A percentile compares a stretch with the other conserved stretches of the same genome.
Evolutionary conservation across 371 early-diverging fungal species (phyloP).

Genomic region (Mortierella sp.): DNA sequence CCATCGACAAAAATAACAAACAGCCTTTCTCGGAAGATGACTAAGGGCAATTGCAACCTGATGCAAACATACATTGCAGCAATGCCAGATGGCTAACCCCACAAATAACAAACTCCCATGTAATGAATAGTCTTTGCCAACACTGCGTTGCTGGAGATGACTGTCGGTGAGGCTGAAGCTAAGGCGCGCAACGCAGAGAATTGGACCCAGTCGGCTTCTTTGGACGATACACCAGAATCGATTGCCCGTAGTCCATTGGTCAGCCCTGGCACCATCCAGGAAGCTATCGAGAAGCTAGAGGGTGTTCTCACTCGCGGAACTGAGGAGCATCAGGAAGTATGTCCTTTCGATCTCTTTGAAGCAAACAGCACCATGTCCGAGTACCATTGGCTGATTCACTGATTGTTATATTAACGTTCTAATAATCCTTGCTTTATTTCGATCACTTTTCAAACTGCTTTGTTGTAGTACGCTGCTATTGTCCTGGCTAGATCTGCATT

Average conservation of each 20-base stretch:
- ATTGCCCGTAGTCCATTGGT: slow-evolving; percentile 29
- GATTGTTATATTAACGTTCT: neutral
- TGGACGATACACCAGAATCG: slow-evolving; percentile 38
- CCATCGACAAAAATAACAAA: slow-evolving; percentile 1
- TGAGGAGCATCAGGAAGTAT: slow-evolving; percentile 52
- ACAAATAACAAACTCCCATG: neutral
- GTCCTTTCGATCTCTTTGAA: neutral
- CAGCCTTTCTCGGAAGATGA: slow-evolving; percentile 15
- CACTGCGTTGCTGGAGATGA: slow-evolving; percentile 42
- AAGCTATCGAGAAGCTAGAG: slow-evolving; percentile 42
- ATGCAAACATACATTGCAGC: neutral
- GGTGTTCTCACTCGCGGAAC: slow-evolving; percentile 32
- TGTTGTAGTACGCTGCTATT: slow-evolving; percentile 44
- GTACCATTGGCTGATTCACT: neutral
- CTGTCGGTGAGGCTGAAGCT: slow-evolving; percentile 41
- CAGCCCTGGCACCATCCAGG: slow-evolving; percentile 28
- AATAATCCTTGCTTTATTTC: neutral
- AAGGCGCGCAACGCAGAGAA: slow-evolving; percentile 26
- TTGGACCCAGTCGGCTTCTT: slow-evolving; percentile 27
- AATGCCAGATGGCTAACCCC: neutral
- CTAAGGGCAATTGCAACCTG: slow-evolving; percentile 17
- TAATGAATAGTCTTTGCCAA: slow-evolving; percentile 37
- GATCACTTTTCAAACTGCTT: neutral
- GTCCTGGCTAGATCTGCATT: slow-evolving; percentile 48
- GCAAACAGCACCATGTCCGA: neutral